Conservation (phyloP, 495 filamentous ascomycete genomes). For the Cenococcum geophilum region DNA sequence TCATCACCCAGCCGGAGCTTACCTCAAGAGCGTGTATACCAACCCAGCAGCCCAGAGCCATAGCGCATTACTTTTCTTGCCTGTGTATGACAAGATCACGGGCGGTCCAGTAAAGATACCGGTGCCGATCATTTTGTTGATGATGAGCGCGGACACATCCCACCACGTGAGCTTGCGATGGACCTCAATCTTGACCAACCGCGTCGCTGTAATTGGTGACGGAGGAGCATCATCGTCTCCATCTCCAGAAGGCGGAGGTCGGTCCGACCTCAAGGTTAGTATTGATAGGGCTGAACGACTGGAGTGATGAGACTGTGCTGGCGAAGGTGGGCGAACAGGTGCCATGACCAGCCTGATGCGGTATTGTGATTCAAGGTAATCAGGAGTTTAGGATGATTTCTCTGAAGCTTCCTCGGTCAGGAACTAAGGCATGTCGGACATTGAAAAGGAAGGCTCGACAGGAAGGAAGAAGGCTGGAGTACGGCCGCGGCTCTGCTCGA, state of each 20-base stretch:
- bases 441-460: too few relatives aligned
- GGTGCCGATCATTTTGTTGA: conserved; percentile 35
- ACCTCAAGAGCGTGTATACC: background rate
- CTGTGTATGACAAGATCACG: conserved; percentile 20
- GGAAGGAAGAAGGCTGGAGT: too few relatives aligned
- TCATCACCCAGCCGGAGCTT: background rate
- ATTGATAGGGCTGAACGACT: too few relatives aligned
- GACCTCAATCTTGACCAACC: background rate
- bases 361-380: too few relatives aligned
- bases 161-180: background rate
- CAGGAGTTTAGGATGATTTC: too few relatives aligned
- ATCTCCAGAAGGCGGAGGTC: background rate
- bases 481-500: too few relatives aligned
- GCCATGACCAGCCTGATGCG: too few relatives aligned
- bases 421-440: too few relatives aligned
- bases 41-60: conserved; percentile 30
- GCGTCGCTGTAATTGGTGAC: background rate
- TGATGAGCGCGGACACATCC: conserved; percentile 22
- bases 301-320: too few relatives aligned
- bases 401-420: too few relatives aligned
- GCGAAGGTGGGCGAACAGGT: too few relatives aligned
- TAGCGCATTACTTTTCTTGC: conserved; percentile 28
- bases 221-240: background rate
- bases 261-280: too few relatives aligned
- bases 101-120: conserved; percentile 34